phyloP scores from a whole-genome alignment of 108 stramenopile species.

The Mayamaea pseudoterrestris region DNA sequence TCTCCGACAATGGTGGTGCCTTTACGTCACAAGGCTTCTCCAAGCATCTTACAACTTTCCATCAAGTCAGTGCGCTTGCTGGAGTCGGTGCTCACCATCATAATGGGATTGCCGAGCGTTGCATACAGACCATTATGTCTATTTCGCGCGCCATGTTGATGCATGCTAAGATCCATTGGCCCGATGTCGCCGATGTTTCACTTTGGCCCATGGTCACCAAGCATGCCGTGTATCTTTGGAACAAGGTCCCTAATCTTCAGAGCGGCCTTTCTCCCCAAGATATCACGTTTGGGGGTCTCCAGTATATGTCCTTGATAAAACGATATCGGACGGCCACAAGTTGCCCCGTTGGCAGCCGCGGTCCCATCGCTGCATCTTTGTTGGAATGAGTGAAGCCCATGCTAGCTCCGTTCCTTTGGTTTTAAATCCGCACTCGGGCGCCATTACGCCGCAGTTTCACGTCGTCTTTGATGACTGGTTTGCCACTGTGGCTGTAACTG shows the following conservation, averaged over 20 bases:
- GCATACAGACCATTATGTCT: conserved; percentile 17
- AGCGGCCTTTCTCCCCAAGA: conserved; percentile 10
- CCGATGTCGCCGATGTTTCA: conserved; percentile 6
- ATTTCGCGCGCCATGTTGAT: conserved; percentile 27
- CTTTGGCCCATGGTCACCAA: conserved; percentile 33
- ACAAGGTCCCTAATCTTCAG: conserved; percentile 12
- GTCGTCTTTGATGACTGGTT: conserved; percentile 32
- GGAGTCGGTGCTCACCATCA: conserved; percentile 10
- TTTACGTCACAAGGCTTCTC: conserved; percentile 9
- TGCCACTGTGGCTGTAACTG: conserved; percentile 13
- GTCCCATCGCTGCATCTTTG: conserved; percentile 12
- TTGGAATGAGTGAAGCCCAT: conserved; percentile 8
- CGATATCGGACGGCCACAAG: conserved; percentile 18
- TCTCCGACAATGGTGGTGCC: conserved; percentile 12
- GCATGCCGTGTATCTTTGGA: conserved; percentile 25
- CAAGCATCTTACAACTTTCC: not conserved
- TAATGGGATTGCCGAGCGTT: conserved; percentile 22
- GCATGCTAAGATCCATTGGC: conserved; percentile 31
- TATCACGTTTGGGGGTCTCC: conserved; percentile 31
- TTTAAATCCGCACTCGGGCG: conserved; percentile 8
- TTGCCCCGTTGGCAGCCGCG: conserved; percentile 18
- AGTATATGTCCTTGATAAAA: conserved; percentile 17
- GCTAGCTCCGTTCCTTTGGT: conserved; percentile 6
- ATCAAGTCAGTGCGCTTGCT: not conserved
- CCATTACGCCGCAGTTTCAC: conserved; percentile 25